phyloP scores from a whole-genome alignment of 495 filamentous ascomycete species.

The Podospora australis region DNA sequence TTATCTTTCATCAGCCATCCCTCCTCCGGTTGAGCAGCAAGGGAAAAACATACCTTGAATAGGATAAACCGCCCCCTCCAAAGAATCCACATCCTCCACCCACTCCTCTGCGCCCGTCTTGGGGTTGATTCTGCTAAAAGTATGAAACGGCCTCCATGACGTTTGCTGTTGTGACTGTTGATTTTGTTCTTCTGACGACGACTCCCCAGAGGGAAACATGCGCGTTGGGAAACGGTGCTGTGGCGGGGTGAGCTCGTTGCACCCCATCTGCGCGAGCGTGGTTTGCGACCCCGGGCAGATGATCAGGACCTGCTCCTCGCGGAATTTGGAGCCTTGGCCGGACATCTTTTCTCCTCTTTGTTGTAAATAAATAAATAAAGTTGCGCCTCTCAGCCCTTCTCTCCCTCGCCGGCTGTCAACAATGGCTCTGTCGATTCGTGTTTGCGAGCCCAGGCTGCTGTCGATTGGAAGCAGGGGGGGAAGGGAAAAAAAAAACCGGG shows the following conservation, averaged over 20 bases:
- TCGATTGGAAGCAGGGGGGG: too few species aligned
- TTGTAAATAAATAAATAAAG: neutral
- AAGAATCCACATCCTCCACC: slow-evolving; percentile 81
- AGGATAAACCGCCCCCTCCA: slow-evolving; percentile 85
- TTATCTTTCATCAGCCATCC: neutral
- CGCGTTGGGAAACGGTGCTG: slow-evolving; percentile 75
- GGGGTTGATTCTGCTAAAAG: slow-evolving; percentile 63
- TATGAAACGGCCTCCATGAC: slow-evolving; percentile 80
- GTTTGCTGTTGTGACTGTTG: too few species aligned
- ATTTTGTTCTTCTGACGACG: slow-evolving; percentile 57
- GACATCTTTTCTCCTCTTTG: slow-evolving; percentile 26
- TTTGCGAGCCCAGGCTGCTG: too few species aligned
- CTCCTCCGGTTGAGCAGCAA: neutral
- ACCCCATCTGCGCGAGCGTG: slow-evolving; percentile 88
- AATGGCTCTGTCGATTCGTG: too few species aligned
- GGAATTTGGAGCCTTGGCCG: slow-evolving; percentile 43
- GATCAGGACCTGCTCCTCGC: slow-evolving; percentile 55
- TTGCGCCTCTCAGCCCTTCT: too few species aligned
- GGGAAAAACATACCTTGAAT: slow-evolving; percentile 47
- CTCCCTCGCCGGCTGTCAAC: too few species aligned
- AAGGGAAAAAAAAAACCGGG: too few species aligned
- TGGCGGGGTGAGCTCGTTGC: slow-evolving; percentile 86
- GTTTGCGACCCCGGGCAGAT: slow-evolving; percentile 92
- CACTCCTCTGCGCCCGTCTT: slow-evolving; percentile 53
- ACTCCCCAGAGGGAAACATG: slow-evolving; percentile 82